Evolutionary conservation across 2,329 filamentous ascomycete genomes (phyloP), one percentile per base, ranked within the genome.

Genomic region (Diaporthe citri): DNA sequence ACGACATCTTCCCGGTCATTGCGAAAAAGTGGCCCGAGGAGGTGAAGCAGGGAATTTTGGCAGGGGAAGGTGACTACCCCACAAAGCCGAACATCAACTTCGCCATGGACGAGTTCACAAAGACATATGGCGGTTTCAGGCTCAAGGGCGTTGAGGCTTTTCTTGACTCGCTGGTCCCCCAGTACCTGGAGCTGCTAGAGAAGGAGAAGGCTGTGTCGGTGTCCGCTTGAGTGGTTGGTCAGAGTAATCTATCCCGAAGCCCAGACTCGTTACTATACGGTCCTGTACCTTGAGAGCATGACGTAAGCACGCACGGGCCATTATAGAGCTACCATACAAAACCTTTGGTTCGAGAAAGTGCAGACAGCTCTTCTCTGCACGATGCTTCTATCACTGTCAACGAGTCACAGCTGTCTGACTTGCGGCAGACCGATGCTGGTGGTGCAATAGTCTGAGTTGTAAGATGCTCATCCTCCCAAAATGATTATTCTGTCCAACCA

Each of bases 151-250:
- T 76, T n/a, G 75, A 76, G 66, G 64, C 57, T 2, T 76, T 77
- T 51, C 59, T 77, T 9, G 67, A 72, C 3, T 43, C 25, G 3
- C 39, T 76, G 10, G 72, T 77, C 17, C 71, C 75, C 3, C 62
- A 76, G 48, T 77, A 77, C 9, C n/a, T 77, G 28, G 75, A 77
- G 41, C 17, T 77, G 12, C 15, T 76, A 17, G 56, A 71, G n/a
- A 73, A 76, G 46, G 74, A 74, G 8, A 51, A 25, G 31, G 6
- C 31, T 41, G 46, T 22, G 48, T 28, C 48, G 9, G 34, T n/a
- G 8, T 8, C 71, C 3, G 57, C 34, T 52, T 64, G 71, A 69
- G 46, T 22, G 25, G 22, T 46, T 22, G 34, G 22, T 62, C 9
- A 57, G 17, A 34, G 22, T 22, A 36, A 7, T 22, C 15, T 56